Evolutionary conservation across 257 asterid genomes (phyloP).

Genomic region (Rehmannia glutinosa): DNA sequence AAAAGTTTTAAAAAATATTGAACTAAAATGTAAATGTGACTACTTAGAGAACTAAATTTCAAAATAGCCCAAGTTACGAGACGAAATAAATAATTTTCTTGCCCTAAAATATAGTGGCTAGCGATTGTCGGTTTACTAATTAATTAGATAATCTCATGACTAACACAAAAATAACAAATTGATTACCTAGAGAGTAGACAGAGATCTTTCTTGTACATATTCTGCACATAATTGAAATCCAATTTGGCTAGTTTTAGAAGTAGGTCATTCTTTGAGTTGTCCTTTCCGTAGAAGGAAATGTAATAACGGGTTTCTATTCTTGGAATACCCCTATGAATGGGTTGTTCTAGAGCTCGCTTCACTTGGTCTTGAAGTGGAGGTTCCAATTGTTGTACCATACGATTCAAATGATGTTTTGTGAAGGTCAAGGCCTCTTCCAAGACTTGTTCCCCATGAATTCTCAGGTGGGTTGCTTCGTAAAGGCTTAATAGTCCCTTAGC

Average conservation of each 20-base stretch:
- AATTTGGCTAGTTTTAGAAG: neutral
- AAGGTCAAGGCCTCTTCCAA: neutral
- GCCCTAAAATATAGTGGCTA: no score
- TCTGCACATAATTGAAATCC: neutral
- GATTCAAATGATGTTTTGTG: neutral
- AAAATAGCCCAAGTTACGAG: no score
- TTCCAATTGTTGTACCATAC: neutral
- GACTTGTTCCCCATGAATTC: neutral
- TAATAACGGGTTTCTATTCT: neutral
- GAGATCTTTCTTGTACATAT: neutral
- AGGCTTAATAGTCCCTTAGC: neutral
- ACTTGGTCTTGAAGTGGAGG: neutral
- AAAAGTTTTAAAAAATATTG: no score
- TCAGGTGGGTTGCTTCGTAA: neutral
- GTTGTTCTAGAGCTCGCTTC: neutral
- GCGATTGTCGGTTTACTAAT: no score
- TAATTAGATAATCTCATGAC: no score
- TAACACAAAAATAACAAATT: no score
- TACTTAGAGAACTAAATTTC: no score
- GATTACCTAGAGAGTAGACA: neutral
- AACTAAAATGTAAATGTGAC: no score
- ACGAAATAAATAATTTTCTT: no score
- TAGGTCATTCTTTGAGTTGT: neutral
- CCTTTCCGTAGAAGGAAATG: neutral
- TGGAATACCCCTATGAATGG: neutral